These are phyloP conservation scores for Triticum urartu DNA, from an alignment of 176 grass and related monocot species.

Conservation along the genomic window DNA sequence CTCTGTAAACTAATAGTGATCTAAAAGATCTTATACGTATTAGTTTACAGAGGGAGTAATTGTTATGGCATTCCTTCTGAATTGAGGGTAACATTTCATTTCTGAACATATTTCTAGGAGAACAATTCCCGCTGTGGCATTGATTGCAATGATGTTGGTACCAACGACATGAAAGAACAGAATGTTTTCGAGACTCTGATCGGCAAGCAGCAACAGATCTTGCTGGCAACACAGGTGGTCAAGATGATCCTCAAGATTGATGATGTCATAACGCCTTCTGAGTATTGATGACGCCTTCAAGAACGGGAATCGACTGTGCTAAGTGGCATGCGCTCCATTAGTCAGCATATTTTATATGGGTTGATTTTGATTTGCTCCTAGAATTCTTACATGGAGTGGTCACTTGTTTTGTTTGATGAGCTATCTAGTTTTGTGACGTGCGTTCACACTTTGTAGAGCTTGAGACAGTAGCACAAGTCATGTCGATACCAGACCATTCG, in stretches of 20 bases:
- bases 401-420: constrained; percentile 11
- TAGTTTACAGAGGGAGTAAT: neutral
- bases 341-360: neutral
- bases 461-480: neutral
- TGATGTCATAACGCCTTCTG: constrained; percentile 65
- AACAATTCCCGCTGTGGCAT: constrained; percentile 68
- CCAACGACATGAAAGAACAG: constrained; percentile 74
- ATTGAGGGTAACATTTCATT: constrained; percentile 4
- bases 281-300: constrained; percentile 48
- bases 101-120: constrained; percentile 52
- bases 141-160: constrained; percentile 89
- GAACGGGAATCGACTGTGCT: neutral
- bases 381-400: neutral
- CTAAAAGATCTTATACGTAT: too few species aligned
- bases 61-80: neutral
- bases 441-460: constrained; percentile 14
- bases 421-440: neutral
- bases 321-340: neutral
- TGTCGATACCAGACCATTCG: neutral
- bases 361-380: neutral
- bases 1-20: too few species aligned
- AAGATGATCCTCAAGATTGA: constrained; percentile 97
- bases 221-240: constrained; percentile 80
- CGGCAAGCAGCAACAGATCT: constrained; percentile 86
- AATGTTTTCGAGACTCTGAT: constrained; percentile 84